Evolutionary conservation across 2,329 filamentous ascomycete species (phyloP), one percentile per base, ranked within the genome.

Genomic region (Beauveria asiatica): DNA sequence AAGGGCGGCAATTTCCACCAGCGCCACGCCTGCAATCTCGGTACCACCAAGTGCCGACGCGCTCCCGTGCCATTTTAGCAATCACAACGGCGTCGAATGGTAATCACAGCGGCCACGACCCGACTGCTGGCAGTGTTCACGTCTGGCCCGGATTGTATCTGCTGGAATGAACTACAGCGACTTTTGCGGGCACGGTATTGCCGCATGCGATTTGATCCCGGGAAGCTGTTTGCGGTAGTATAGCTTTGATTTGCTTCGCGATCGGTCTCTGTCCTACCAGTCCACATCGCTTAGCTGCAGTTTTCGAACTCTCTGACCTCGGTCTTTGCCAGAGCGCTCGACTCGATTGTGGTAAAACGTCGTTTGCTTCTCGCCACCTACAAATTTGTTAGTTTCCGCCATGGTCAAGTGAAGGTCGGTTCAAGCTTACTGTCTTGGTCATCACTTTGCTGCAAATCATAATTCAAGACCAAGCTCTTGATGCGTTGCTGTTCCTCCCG

Each of bases 401-500:
- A 75, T 80, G 74, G 66, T 68, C 58, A 65, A 48, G 3, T 45
- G 17, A 11, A 23, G 79, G 73, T 66, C 67, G 72, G 68, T 66
- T 67, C 74, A 25, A 10, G 70, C 78, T 84, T 82, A 95, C 91
- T 87, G 78, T 94, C 89, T 69, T 80, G 76, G 65, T 92, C 87
- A 70, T 95, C 90, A 66, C 79, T 87, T 69, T 95, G 92, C 56
- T 90, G 86, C 70, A 96, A 84, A 75, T 99, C 94, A 70, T 97
- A 96, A 74, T 97, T 97, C 67, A 99, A 80, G 58, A 99, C 94
- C 50, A 99, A 81, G 69, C 91, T 96, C 78, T 99, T 99, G 83
- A 99, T 99, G 64, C 94, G 89, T 73, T 97, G 92, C 73, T 99
- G 93, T 73, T 99, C 95, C 70, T 96, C 94, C 57, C 89, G 88